Percentiles rank a stretch among this genome's conserved stretches.
Evolutionary conservation across 805 yeast species (phyloP).

Genomic region (Citeromyces matritensis): DNA sequence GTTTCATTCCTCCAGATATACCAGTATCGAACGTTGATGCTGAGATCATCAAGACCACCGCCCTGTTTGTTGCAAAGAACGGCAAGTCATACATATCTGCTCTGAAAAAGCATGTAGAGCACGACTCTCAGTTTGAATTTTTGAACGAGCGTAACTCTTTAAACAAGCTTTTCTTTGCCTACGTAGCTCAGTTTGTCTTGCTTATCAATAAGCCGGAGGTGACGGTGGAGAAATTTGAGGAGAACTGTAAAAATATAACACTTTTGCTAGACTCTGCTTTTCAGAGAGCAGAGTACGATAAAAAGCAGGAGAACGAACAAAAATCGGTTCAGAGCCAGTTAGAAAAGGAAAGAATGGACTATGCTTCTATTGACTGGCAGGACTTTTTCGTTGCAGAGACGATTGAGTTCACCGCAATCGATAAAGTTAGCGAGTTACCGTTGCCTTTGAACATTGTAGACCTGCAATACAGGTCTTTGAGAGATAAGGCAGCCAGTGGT

Average conservation of each 20-base stretch:
- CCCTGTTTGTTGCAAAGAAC: slow-evolving; percentile 49
- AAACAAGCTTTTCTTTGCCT: slow-evolving; percentile 29
- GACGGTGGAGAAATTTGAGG: slow-evolving; percentile 1
- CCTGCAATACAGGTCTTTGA: slow-evolving; percentile 45
- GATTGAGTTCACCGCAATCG: slow-evolving; percentile 47
- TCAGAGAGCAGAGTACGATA: slow-evolving; percentile 38
- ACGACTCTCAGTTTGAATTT: slow-evolving; percentile 54
- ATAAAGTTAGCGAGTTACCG: slow-evolving; percentile 38
- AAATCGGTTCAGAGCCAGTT: slow-evolving; percentile 14
- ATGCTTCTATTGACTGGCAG: slow-evolving; percentile 79
- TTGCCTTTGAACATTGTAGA: slow-evolving; percentile 42
- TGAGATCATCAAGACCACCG: slow-evolving; percentile 57
- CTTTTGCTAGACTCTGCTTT: slow-evolving; percentile 29
- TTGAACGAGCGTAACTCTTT: slow-evolving; percentile 44
- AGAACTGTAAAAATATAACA: slow-evolving; percentile 9
- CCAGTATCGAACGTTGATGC: slow-evolving; percentile 47
- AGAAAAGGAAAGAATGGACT: slow-evolving; percentile 29
- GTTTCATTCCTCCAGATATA: slow-evolving; percentile 14
- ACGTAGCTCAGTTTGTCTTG: slow-evolving; percentile 39
- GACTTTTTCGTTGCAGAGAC: slow-evolving; percentile 63
- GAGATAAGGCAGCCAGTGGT: slow-evolving; percentile 24
- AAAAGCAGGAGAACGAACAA: slow-evolving; percentile 17
- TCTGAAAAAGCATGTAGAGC: slow-evolving; percentile 14
- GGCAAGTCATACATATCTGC: slow-evolving; percentile 3
- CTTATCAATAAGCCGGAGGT: slow-evolving; percentile 16